These are phyloP conservation scores for Eustoma russellianum DNA, from an alignment of 257 asterid genomes.

Conservation along the genomic window DNA sequence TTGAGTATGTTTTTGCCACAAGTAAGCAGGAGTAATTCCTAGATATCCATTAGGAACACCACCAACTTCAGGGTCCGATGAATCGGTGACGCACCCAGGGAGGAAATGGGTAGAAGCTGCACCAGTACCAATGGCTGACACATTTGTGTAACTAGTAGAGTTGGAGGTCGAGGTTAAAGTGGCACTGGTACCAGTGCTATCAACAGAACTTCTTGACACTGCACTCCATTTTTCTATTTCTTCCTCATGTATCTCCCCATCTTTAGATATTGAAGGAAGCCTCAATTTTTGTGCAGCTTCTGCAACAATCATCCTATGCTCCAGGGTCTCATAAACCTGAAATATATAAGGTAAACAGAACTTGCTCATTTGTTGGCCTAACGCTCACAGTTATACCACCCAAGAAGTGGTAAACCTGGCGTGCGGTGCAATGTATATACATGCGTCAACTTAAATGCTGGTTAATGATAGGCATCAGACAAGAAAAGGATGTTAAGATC, in stretches of 20 bases:
- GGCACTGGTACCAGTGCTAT: constrained; percentile 65
- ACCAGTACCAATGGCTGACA: constrained; percentile 37
- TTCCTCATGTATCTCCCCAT: constrained; percentile 88
- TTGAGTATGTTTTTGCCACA: constrained; percentile 83
- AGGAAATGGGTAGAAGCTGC: constrained; percentile 27
- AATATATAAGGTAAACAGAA: neutral
- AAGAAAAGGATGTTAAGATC: no score
- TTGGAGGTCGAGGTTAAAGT: constrained; percentile 68
- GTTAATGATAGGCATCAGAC: no score
- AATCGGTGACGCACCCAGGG: constrained; percentile 38
- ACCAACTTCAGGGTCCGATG: constrained; percentile 88
- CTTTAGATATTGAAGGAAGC: constrained; percentile 91
- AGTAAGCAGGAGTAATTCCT: constrained; percentile 81
- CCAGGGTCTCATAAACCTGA: constrained; percentile 33
- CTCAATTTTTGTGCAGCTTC: constrained; percentile 97
- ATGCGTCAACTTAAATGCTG: no score
- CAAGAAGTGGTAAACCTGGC: no score
- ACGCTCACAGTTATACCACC: no score
- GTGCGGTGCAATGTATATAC: no score
- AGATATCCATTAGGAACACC: constrained; percentile 94
- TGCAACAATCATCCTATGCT: constrained; percentile 30
- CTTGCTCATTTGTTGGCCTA: no score
- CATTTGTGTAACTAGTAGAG: constrained; percentile 60
- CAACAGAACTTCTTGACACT: constrained; percentile 79
- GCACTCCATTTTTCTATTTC: constrained; percentile 86